Evolutionary conservation across 768 basidiomycete species (phyloP), one percentile per base, ranked within the genome.

Genomic region (Leccinellum luteum): DNA sequence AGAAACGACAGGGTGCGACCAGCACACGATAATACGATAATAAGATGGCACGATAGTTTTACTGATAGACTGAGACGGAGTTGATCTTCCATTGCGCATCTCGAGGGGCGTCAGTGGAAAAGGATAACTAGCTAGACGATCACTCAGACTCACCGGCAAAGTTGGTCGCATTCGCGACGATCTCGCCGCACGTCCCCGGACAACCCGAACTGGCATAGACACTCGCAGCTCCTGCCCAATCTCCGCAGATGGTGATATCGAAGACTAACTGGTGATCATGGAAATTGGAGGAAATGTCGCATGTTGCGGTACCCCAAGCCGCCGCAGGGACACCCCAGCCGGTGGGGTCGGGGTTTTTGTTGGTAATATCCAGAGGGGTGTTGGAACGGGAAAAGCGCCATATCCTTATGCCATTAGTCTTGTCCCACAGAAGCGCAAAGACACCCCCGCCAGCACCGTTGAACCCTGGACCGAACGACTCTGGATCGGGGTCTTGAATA

Each of bases 31-130:
- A 5, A 23, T 23, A 34, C 15, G 34, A 32, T n/a, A 14, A 17
- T 47, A 41, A 9, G 1, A 41, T 41, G 38, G 9, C 10, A 41
- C n/a, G 10, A 19, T 43, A 3, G 6, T 43, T 43, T 43, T 25
- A 43, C 41, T 80, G 73, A 70, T 81, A 85, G 47, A 83, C 77
- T 41, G 79, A 77, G 52, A 85, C 73, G 60, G 79, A 82, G 59
- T 81, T 81, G 67, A 86, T 75, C 61, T 74, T 69, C 83, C 83
- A 85, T 67, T 80, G 72, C 12, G 84, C 82, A 63, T 70, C 83
- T 85, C 60, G 7, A 54, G 5, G 23, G 14, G 60, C 59, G 32
- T 67, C 28, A 61, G 48, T 44, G 21, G 44, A 25, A 12, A 27
- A 15, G 0, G 2, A 13, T 19, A 12, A 43, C 10, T 19, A 30